Evolutionary conservation across 2,329 filamentous ascomycete genomes (phyloP), one percentile per base, ranked within the genome.

Genomic region (Berkeleyomyces rouxiae): DNA sequence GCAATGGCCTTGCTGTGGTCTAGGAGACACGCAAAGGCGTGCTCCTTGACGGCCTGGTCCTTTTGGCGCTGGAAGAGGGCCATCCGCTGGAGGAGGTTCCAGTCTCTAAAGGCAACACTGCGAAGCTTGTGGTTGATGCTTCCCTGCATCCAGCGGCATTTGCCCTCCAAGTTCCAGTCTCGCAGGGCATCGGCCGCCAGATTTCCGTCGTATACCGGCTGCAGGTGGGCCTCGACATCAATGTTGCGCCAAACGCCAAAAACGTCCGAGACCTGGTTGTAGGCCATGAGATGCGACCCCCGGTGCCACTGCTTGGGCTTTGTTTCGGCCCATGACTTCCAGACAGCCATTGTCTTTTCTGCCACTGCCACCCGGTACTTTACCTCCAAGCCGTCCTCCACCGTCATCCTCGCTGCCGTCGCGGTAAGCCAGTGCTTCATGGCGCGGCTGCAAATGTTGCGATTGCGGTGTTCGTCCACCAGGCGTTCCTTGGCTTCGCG

Each of bases 351-450:
- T 5, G 51, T 11, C 13, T 63, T 65, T 1, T 11, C 58, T 1
- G 39, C 16, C 16, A 65, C 40, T 1, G 61, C 46, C 4, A 42
- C 51, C 31, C 63, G 51, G 16, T 16, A 63, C 16, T 51, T 53
- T n/a, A 39, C 31, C 31, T 65, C 61, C 9, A 65, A 51, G 11
- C 53, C 44, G 3, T 51, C 44, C 53, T 58, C 51, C 23, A 51
- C 39, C 3, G 47, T 42, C 39, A 62, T 10, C 10, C 31, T 55
- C 3, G 57, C 44, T 10, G 62, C 61, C 2, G 57, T 61, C 31
- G 65, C 59, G 16, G 42, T 58, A 7, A 53, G 57, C 67, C 67
- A 68, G 46, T 67, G 63, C 11, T 53, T 46, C 23, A 59, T 46
- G 10, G 44, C 44, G 10, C 61, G 57, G 23, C 47, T 7, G 6